phyloP scores from a whole-genome alignment of 2,329 filamentous ascomycete genomes.

The Colletotrichum sp. region DNA sequence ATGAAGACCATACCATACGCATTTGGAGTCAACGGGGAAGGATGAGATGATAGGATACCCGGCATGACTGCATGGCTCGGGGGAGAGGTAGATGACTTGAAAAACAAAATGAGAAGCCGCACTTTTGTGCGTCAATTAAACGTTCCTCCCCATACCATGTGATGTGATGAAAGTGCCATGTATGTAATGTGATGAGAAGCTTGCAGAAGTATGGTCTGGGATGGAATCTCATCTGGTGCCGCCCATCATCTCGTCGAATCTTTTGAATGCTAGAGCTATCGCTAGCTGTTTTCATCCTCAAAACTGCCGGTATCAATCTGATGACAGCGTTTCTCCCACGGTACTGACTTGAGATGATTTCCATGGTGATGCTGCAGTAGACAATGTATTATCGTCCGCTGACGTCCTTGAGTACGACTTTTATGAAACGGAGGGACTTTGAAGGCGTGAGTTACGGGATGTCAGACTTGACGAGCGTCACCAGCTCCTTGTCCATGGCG shows the following conservation, averaged over 20 bases:
- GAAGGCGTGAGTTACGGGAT: constrained; percentile 41
- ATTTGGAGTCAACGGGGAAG: constrained; percentile 11
- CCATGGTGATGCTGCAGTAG: constrained; percentile 37
- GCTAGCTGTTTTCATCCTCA: background rate
- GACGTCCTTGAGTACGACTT: constrained; percentile 44
- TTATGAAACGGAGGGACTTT: constrained; percentile 37
- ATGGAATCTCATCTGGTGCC: background rate
- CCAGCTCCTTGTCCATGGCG: constrained; percentile 29
- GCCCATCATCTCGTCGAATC: background rate
- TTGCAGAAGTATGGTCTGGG: background rate
- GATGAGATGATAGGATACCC: constrained; percentile 8
- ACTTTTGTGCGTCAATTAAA: background rate
- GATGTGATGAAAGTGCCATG: no score
- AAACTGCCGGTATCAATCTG: background rate
- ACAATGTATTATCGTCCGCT: constrained; percentile 44
- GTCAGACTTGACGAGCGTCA: constrained; percentile 29
- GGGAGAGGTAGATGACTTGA: constrained; percentile 6
- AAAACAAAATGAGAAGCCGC: constrained; percentile 10
- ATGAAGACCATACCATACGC: constrained; percentile 4
- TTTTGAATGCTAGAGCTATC: background rate
- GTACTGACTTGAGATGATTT: background rate
- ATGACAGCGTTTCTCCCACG: background rate
- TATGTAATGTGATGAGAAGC: background rate
- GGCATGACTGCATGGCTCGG: constrained; percentile 12
- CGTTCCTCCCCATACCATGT: background rate